phyloP scores from a whole-genome alignment of 2,329 filamentous ascomycete species.

The Penicillium sumatraense region DNA sequence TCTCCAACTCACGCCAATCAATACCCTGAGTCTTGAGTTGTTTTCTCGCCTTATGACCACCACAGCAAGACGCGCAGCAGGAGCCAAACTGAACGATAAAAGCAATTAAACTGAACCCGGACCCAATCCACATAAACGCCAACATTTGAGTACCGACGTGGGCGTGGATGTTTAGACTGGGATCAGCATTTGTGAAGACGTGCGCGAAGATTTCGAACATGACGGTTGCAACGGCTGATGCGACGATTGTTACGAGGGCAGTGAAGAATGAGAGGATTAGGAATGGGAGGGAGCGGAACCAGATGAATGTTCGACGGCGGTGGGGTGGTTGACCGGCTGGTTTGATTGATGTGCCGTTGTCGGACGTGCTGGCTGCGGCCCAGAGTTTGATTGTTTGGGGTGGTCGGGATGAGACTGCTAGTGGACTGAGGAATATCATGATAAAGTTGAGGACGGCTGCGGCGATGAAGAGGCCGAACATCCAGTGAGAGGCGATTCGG shows the following conservation, averaged over 20 bases:
- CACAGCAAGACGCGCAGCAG: constrained; percentile 68
- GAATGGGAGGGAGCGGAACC: constrained; percentile 65
- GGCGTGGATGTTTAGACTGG: constrained; percentile 76
- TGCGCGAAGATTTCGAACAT: constrained; percentile 83
- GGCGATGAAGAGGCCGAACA: constrained; percentile 86
- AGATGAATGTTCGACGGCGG: constrained; percentile 41
- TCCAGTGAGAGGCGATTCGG: constrained; percentile 74
- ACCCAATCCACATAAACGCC: constrained; percentile 86
- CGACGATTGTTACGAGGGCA: constrained; percentile 70
- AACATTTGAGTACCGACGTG: constrained; percentile 75
- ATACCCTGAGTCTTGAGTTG: constrained; percentile 31
- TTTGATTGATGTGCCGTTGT: constrained; percentile 5
- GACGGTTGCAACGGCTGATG: constrained; percentile 75
- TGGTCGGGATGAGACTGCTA: constrained; percentile 51
- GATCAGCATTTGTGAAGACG: constrained; percentile 69
- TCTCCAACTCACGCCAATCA: constrained; percentile 19
- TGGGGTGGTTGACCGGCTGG: constrained; percentile 34
- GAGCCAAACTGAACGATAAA: constrained; percentile 75
- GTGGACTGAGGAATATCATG: constrained; percentile 68
- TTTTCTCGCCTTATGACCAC: constrained; percentile 44
- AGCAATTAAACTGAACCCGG: constrained; percentile 67
- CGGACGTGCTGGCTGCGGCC: constrained; percentile 33
- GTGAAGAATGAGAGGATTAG: constrained; percentile 70
- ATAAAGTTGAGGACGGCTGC: constrained; percentile 72
- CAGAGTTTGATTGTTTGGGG: constrained; percentile 36